phyloP scores from a whole-genome alignment of 2,329 filamentous ascomycete species.

The Gnomoniopsis sp. region DNA sequence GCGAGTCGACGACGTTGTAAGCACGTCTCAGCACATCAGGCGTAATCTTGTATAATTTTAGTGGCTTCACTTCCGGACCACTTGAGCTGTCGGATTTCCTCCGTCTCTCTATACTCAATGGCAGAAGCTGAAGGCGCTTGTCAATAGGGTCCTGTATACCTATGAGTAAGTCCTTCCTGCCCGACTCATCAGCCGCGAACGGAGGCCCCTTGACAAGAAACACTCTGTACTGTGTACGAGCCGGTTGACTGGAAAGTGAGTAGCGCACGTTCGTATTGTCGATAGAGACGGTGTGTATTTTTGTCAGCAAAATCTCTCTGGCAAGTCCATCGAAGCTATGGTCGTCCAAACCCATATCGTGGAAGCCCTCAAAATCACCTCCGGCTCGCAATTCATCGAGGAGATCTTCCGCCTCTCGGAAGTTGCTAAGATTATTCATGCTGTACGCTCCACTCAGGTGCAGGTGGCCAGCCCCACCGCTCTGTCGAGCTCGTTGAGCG shows the following conservation, averaged over 20 bases:
- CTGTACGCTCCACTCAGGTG: conserved; percentile 24
- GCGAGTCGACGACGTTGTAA: conserved; percentile 69
- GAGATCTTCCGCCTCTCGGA: conserved; percentile 54
- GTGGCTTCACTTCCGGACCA: conserved; percentile 23
- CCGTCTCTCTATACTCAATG: conserved; percentile 52
- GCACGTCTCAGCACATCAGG: conserved; percentile 54
- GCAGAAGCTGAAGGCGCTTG: conserved; percentile 64
- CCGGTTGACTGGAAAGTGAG: conserved; percentile 51
- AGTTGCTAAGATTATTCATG: conserved; percentile 59
- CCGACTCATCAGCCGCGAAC: conserved; percentile 50
- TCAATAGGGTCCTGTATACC: conserved; percentile 69
- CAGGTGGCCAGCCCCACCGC: conserved; percentile 34
- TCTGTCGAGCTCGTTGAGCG: conserved; percentile 60
- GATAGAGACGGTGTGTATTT: conserved; percentile 64
- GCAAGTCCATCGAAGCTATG: conserved; percentile 68
- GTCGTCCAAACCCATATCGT: conserved; percentile 70
- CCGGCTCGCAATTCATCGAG: conserved; percentile 65
- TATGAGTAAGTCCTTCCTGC: conserved; percentile 56
- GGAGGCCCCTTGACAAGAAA: conserved; percentile 64
- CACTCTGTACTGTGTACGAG: conserved; percentile 55
- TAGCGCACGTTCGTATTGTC: conserved; percentile 60
- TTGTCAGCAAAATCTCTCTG: conserved; percentile 69
- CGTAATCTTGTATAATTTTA: conserved; percentile 39
- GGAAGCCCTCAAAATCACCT: conserved; percentile 63
- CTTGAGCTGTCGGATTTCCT: conserved; percentile 28